A percentile compares a stretch with the other conserved stretches of the same genome.
Conservation (phyloP, 495 filamentous ascomycete species). For the Penicillium roqueforti region DNA sequence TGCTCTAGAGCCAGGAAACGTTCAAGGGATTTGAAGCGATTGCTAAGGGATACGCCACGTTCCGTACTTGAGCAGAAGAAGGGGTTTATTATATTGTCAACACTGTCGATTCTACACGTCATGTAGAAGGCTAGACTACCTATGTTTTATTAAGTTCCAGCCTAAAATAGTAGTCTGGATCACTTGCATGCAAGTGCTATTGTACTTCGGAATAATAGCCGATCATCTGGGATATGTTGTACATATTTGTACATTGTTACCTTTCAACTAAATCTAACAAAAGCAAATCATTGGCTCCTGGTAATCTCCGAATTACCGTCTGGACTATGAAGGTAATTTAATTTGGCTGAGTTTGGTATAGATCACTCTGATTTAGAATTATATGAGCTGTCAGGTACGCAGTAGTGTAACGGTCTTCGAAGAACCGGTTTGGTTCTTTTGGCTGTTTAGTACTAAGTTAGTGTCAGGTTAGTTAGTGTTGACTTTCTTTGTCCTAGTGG, state of each 20-base stretch:
- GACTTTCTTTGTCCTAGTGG: constrained; percentile 4
- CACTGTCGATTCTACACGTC: too few relatives aligned
- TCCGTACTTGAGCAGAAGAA: too few relatives aligned
- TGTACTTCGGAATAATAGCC: neutral
- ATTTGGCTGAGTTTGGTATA: constrained; percentile 5
- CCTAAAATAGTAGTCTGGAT: neutral
- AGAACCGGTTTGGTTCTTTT: too few relatives aligned
- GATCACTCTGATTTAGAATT: neutral
- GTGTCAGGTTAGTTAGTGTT: neutral
- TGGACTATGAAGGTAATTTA: neutral
- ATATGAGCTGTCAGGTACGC: constrained; percentile 1
- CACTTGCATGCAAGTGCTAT: neutral
- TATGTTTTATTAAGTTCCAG: too few relatives aligned
- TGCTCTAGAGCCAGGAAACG: too few relatives aligned
- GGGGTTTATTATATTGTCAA: too few relatives aligned
- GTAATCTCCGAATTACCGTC: constrained; percentile 8
- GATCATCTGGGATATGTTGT: neutral
- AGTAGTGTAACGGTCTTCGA: neutral
- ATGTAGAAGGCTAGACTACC: neutral
- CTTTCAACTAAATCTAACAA: too few relatives aligned
- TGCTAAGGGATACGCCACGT: neutral
- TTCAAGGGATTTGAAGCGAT: neutral
- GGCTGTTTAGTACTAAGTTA: neutral
- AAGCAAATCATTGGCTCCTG: constrained; percentile 1
- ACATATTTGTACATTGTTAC: neutral